Conservation (phyloP, 2,329 filamentous ascomycete species). For the Aspergillus sp. region DNA sequence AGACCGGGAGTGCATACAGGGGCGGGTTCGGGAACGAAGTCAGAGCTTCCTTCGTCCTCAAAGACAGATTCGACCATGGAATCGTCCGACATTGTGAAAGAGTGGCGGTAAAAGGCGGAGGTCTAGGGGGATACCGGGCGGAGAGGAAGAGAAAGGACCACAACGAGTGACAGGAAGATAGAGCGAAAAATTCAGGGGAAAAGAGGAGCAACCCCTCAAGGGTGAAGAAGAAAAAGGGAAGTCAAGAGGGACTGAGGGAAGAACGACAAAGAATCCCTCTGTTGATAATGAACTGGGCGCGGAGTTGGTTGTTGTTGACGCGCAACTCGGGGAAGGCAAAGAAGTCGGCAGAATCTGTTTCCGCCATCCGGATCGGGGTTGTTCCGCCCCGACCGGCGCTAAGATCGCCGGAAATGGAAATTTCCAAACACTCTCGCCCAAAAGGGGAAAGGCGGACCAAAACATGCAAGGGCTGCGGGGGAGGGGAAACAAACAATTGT, state of each 20-base stretch:
- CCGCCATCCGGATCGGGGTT: conserved; percentile 27
- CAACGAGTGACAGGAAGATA: conserved; percentile 1
- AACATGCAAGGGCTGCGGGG: conserved; percentile 18
- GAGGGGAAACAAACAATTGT: conserved; percentile 9
- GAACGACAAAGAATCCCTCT: conserved; percentile 11
- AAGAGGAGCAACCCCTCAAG: neutral
- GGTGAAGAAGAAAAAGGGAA: neutral
- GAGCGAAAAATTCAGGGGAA: neutral
- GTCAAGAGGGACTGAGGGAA: neutral
- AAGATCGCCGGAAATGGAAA: conserved; percentile 25
- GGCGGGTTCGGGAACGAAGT: conserved; percentile 56
- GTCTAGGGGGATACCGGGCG: conserved; percentile 1
- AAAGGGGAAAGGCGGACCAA: conserved; percentile 19
- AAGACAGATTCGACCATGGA: conserved; percentile 61
- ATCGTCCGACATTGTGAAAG: conserved; percentile 34
- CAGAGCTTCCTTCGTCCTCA: conserved; percentile 56
- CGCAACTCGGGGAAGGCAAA: conserved; percentile 12
- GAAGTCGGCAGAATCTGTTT: conserved; percentile 18
- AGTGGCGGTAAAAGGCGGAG: neutral
- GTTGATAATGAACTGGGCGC: conserved; percentile 12
- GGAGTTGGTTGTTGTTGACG: conserved; percentile 21
- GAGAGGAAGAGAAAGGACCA: conserved; percentile 2
- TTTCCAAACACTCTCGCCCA: conserved; percentile 29
- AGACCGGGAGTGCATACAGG: conserved; percentile 42
- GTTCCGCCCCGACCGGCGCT: conserved; percentile 21